Evolutionary conservation across 2,329 filamentous ascomycete genomes (phyloP).

Genomic region (Plectosphaerella plurivora): DNA sequence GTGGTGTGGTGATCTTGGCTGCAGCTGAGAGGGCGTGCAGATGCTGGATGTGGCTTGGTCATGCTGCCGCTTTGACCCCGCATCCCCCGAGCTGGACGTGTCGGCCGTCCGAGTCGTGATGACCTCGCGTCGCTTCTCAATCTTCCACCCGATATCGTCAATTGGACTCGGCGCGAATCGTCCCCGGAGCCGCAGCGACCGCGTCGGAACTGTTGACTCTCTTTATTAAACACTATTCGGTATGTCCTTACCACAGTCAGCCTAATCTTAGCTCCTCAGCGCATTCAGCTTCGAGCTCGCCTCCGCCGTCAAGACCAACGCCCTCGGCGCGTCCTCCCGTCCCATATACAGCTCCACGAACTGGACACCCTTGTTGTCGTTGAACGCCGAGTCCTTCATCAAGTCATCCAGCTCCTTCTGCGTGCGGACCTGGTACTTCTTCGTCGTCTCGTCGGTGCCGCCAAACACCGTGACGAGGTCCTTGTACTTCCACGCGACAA

Average conservation of each 20-base stretch:
- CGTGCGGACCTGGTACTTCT: slow-evolving; percentile 65
- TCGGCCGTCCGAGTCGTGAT: too few relatives aligned
- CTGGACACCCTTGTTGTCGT: slow-evolving; percentile 49
- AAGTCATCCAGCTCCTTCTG: slow-evolving; percentile 64
- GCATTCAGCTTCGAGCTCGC: slow-evolving; percentile 66
- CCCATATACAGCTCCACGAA: slow-evolving; percentile 82
- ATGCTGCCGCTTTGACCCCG: too few relatives aligned
- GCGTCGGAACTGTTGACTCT: too few relatives aligned
- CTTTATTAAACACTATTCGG: too few relatives aligned
- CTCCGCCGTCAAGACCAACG: slow-evolving; percentile 65
- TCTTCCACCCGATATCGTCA: too few relatives aligned
- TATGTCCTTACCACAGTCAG: neutral
- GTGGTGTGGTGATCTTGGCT: too few relatives aligned
- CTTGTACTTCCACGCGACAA: slow-evolving; percentile 70
- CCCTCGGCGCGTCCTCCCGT: slow-evolving; percentile 70
- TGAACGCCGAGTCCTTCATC: slow-evolving; percentile 61
- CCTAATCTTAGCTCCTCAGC: slow-evolving; percentile 23
- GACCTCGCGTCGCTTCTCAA: too few relatives aligned
- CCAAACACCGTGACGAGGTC: slow-evolving; percentile 66
- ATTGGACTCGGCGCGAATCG: too few relatives aligned
- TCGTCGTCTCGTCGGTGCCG: slow-evolving; percentile 47
- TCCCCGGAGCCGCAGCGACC: too few relatives aligned
- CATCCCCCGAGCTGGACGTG: too few relatives aligned
- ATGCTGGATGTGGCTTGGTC: too few relatives aligned
- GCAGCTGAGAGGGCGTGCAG: too few relatives aligned